Evolutionary conservation across 1,284 basidiomycete genomes (phyloP).

Genomic region (Ustilago nuda): DNA sequence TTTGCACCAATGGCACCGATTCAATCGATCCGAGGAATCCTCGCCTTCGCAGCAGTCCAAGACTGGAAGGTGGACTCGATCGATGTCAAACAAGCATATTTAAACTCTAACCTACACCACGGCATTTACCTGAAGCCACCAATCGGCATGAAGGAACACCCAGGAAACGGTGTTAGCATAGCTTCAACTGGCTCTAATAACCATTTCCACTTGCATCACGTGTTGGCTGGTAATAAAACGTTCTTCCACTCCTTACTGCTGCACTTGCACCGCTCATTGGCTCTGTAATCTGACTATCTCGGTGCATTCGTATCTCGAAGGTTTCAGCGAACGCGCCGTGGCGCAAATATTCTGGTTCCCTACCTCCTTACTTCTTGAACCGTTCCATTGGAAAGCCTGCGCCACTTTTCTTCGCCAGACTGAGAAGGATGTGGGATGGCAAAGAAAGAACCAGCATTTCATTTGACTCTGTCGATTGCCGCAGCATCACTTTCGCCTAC

Average conservation of each 20-base stretch:
- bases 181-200: too few relatives aligned
- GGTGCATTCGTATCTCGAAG: neutral
- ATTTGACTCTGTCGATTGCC: constrained; percentile 2
- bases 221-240: neutral
- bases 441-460: neutral
- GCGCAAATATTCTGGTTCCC: neutral
- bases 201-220: too few relatives aligned
- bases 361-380: neutral
- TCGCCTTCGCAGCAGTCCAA: too few relatives aligned
- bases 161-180: too few relatives aligned
- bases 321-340: neutral
- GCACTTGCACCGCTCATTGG: neutral
- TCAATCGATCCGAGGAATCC: too few relatives aligned
- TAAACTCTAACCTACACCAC: too few relatives aligned
- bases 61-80: too few relatives aligned
- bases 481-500: constrained; percentile 7
- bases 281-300: neutral
- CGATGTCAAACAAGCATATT: too few relatives aligned
- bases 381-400: neutral
- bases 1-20: too few relatives aligned
- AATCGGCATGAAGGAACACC: too few relatives aligned
- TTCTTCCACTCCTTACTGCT: neutral
- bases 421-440: neutral
- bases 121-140: too few relatives aligned
- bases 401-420: neutral